phyloP scores from a whole-genome alignment of 306 rosid species.

The Styphnolobium japonicum region DNA sequence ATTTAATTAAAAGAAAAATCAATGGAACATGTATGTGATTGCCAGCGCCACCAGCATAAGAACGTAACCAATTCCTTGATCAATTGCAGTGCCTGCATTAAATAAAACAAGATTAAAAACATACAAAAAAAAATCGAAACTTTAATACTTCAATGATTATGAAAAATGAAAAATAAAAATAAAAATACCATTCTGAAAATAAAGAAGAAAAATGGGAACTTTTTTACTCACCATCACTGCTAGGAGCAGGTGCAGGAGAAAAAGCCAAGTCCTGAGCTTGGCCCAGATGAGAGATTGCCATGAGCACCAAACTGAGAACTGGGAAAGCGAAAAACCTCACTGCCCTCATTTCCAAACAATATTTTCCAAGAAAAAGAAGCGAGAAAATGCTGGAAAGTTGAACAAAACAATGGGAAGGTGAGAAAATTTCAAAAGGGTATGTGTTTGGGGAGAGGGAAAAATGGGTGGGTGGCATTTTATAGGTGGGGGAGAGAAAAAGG shows the following conservation, averaged over 20 bases:
- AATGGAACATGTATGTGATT: conserved; percentile 61
- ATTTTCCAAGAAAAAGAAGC: not conserved
- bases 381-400: not conserved
- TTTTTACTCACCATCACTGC: conserved; percentile 44
- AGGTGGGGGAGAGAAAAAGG: not conserved
- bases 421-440: not conserved
- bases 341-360: conserved; percentile 28
- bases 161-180: not conserved
- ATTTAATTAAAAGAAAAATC: not conserved
- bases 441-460: not conserved
- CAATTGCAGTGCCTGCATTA: conserved; percentile 50
- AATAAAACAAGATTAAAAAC: not conserved
- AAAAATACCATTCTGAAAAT: no score
- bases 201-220: not conserved
- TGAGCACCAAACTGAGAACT: conserved; percentile 35
- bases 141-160: not conserved
- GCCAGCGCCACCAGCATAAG: conserved; percentile 68
- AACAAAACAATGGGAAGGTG: not conserved
- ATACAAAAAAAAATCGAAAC: not conserved
- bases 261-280: conserved; percentile 45
- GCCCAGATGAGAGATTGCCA: conserved; percentile 33
- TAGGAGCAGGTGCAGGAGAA: conserved; percentile 49
- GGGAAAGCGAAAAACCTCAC: conserved; percentile 31
- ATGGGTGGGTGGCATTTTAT: conserved; percentile 25
- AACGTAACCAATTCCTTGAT: conserved; percentile 71